Evolutionary conservation across 2,329 filamentous ascomycete genomes (phyloP).

Genomic region (Exophiala lecanii-corni): DNA sequence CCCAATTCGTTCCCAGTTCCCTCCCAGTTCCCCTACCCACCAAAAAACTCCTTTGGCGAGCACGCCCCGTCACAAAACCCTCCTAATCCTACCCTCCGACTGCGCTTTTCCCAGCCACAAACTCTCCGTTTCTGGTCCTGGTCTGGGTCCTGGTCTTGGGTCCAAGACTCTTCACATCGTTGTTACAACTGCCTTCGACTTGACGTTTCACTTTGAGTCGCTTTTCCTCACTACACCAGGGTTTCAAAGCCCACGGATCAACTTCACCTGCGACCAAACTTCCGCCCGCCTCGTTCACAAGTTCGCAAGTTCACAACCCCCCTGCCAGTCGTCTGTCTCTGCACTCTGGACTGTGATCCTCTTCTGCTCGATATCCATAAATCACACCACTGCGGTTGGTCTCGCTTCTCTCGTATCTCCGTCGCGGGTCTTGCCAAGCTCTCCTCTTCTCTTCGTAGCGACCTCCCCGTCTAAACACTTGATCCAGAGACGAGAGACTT

Average conservation of each 20-base stretch:
- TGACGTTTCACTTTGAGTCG: conserved; percentile 10
- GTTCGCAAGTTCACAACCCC: background rate
- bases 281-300: background rate
- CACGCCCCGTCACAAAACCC: too few species aligned
- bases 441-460: conserved; percentile 6
- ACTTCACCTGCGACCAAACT: conserved; percentile 1
- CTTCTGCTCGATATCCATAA: background rate
- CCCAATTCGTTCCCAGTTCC: too few species aligned
- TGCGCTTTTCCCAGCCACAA: too few species aligned
- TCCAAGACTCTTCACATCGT: conserved; percentile 4
- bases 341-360: too few species aligned
- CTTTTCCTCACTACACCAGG: background rate
- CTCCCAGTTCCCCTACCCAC: too few species aligned
- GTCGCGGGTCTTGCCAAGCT: conserved; percentile 7
- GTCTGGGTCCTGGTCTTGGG: background rate
- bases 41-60: too few species aligned
- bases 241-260: conserved; percentile 2
- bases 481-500: background rate
- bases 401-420: background rate
- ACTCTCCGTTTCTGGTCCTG: too few species aligned
- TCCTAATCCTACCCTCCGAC: too few species aligned
- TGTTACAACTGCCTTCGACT: conserved; percentile 10
- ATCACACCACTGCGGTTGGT: background rate
- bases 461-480: conserved; percentile 2
- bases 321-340: background rate